Evolutionary conservation across 768 basidiomycete species (phyloP), one percentile per base, ranked within the genome.

Genomic region (Mycena leptocephala): DNA sequence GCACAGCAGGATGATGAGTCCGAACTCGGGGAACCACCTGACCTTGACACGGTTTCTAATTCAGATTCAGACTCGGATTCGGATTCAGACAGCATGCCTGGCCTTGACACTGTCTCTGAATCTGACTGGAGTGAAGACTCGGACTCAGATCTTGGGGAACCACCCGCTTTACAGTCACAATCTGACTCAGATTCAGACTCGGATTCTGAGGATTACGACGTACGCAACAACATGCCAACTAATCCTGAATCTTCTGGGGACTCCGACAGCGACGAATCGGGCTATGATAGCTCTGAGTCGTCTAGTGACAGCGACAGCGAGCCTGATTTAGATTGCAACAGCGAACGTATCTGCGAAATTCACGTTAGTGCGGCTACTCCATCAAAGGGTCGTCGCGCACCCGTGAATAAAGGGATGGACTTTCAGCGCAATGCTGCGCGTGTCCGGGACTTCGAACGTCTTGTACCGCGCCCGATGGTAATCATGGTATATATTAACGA

Each of bases 401-500:
- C 28, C 13, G n/a, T 14, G n/a, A 3, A 37, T 7, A 6, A 43
- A 11, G 46, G 67, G 26, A 37, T 43, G 24, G 70, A 63, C 67
- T 28, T 48, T 35, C 77, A 80, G 58, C 69, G 76, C 0, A 79
- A 72, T 26, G 56, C 78, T 6, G 48, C 69, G 9, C 24, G 37
- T 1, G 66, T 76, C 2, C 28, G 61, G 10, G 76, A 79, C 46
- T 75, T 70, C 26, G 18, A 56, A 1, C 70, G 79, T 10, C 33
- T 59, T 0, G 73, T 79, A 0, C 83, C 83, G 3, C 73, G 78
- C 26, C 82, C 83, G 5, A 33, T 83, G 5, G 77, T 83, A 0
- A 74, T 85, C 2, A 74, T 76, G 0, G 79, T 81, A 1, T n/a
- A 78, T 0, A 64, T 86, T 16, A 83, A 86, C 58, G 84, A 79